phyloP scores from a whole-genome alignment of 805 yeast genomes.

The Pichia pseudocactophila region DNA sequence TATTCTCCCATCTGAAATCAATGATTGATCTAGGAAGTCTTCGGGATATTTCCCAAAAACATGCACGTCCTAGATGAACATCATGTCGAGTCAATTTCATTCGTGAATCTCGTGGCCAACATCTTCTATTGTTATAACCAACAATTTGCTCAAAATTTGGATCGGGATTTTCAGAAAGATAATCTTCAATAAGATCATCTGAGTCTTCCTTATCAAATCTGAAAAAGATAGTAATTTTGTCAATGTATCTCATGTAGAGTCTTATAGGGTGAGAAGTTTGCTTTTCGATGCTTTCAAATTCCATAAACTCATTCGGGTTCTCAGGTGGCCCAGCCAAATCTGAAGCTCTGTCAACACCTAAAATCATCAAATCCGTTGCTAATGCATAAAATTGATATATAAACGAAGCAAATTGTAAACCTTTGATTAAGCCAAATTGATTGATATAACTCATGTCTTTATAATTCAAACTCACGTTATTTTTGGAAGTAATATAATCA shows the following conservation, averaged over 20 bases:
- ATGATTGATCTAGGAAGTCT: constrained; percentile 74
- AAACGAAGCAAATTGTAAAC: constrained; percentile 85
- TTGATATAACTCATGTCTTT: constrained; percentile 95
- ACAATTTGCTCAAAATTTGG: constrained; percentile 82
- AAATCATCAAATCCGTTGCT: constrained; percentile 66
- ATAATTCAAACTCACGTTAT: constrained; percentile 70
- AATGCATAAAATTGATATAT: constrained; percentile 86
- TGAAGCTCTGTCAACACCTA: constrained; percentile 80
- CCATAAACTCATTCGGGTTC: constrained; percentile 70
- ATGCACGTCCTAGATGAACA: constrained; percentile 86
- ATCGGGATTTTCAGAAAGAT: constrained; percentile 77
- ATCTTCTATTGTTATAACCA: constrained; percentile 78
- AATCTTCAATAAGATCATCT: constrained; percentile 65
- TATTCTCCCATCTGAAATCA: constrained; percentile 65
- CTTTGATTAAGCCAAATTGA: constrained; percentile 79
- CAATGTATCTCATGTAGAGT: constrained; percentile 74
- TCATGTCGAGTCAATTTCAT: constrained; percentile 89
- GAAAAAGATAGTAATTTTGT: constrained; percentile 71
- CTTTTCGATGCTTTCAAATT: constrained; percentile 47
- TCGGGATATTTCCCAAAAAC: constrained; percentile 79
- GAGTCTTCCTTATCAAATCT: constrained; percentile 68
- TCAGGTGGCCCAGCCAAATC: constrained; percentile 76
- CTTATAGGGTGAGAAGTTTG: constrained; percentile 72
- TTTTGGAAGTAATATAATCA: constrained; percentile 87
- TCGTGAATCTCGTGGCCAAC: constrained; percentile 92